Conservation (phyloP, 306 rosid genomes). For the Elaeagnus macrophylla region DNA sequence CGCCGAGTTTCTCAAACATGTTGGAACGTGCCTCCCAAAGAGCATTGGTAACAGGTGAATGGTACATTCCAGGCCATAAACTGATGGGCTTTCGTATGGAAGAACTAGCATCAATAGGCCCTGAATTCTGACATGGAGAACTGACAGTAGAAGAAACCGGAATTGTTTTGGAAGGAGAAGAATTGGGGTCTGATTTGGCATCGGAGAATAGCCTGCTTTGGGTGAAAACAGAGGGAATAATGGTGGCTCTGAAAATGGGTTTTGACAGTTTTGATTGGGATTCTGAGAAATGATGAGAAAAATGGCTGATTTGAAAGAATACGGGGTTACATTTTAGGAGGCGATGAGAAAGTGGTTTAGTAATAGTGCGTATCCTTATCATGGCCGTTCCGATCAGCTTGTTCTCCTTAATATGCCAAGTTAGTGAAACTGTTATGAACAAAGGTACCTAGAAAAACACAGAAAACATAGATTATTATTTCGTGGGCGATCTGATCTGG, state of each 20-base stretch:
- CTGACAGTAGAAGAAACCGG: slow-evolving; percentile 3
- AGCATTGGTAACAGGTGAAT: slow-evolving; percentile 73
- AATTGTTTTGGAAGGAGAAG: neutral
- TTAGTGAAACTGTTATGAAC: too few species aligned
- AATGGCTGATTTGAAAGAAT: neutral
- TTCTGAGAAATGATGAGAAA: neutral
- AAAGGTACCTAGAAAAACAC: too few species aligned
- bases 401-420: too few species aligned
- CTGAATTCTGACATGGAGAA: slow-evolving; percentile 9
- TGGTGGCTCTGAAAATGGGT: neutral
- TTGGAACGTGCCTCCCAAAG: slow-evolving; percentile 81
- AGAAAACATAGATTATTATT: too few species aligned
- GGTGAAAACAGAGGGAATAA: neutral
- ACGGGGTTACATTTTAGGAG: neutral
- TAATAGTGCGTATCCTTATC: too few species aligned
- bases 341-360: too few species aligned
- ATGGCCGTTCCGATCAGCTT: too few species aligned
- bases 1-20: slow-evolving; percentile 27
- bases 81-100: slow-evolving; percentile 55
- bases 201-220: slow-evolving; percentile 2
- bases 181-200: neutral
- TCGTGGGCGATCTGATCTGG: too few species aligned
- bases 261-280: slow-evolving; percentile 1
- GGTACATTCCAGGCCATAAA: slow-evolving; percentile 68
- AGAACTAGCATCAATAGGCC: slow-evolving; percentile 54